phyloP scores from a whole-genome alignment of 2,329 filamentous ascomycete genomes.

The Colletotrichum orbiculare region DNA sequence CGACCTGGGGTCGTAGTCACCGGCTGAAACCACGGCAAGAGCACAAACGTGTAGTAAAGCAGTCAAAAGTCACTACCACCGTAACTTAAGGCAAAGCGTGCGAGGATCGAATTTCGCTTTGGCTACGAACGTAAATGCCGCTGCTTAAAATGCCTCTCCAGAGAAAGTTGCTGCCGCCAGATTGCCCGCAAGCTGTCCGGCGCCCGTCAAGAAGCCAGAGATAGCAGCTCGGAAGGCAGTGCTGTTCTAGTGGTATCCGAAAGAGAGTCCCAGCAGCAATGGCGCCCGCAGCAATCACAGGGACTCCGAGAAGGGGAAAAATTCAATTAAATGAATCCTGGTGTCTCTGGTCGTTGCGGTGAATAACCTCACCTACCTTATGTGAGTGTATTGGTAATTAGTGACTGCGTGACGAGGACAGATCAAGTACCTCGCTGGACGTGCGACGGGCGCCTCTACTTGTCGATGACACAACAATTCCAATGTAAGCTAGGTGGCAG shows the following conservation, averaged over 20 bases:
- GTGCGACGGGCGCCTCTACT: background rate
- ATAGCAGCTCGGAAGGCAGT: constrained; percentile 26
- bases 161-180: constrained; percentile 8
- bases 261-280: background rate
- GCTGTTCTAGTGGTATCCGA: background rate
- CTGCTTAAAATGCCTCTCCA: constrained; percentile 19
- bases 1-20: background rate
- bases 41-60: constrained; percentile 4
- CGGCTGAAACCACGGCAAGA: constrained; percentile 9
- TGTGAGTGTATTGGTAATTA: background rate
- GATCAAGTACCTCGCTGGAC: constrained; percentile 10
- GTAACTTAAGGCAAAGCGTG: constrained; percentile 6
- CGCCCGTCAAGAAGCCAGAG: constrained; percentile 23
- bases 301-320: constrained; percentile 20
- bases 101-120: background rate
- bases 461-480: constrained; percentile 12
- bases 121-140: background rate
- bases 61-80: too few relatives aligned
- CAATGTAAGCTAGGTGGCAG: constrained; percentile 23
- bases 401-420: background rate
- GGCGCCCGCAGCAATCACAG: constrained; percentile 21
- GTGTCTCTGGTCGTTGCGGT: constrained; percentile 29
- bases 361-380: constrained; percentile 6
- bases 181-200: constrained; percentile 20
- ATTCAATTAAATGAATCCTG: constrained; percentile 32